These are phyloP conservation scores for Phytophthora aleatoria DNA, from an alignment of 352 stramenopile species.

Conservation along the genomic window DNA sequence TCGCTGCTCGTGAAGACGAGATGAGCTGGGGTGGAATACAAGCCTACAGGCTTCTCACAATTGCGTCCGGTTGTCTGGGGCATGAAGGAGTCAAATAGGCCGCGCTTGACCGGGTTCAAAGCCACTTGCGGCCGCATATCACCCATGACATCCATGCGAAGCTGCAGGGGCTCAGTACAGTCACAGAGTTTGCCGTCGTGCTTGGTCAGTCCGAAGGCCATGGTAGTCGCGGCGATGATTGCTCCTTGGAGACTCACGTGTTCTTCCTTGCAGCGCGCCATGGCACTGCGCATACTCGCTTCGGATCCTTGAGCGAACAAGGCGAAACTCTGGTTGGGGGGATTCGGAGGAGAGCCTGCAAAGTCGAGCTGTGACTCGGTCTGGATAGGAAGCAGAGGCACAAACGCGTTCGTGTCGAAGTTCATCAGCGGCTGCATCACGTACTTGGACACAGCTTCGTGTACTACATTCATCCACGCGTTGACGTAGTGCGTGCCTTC, in stretches of 20 bases:
- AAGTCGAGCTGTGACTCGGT: constrained; percentile 50
- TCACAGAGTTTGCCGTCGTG: constrained; percentile 36
- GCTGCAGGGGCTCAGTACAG: constrained; percentile 31
- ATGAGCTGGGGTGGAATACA: constrained; percentile 51
- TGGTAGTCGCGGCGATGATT: constrained; percentile 43
- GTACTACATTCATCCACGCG: constrained; percentile 48
- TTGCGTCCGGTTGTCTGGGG: constrained; percentile 6
- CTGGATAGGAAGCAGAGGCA: constrained; percentile 46
- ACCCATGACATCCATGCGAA: constrained; percentile 56
- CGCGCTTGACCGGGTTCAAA: constrained; percentile 23
- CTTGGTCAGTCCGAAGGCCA: constrained; percentile 51
- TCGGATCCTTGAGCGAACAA: constrained; percentile 49
- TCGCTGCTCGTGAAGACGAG: constrained; percentile 62
- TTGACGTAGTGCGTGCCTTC: constrained; percentile 64
- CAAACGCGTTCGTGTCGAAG: constrained; percentile 59
- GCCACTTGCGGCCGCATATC: constrained; percentile 45
- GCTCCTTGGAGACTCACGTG: constrained; percentile 50
- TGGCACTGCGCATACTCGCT: constrained; percentile 44
- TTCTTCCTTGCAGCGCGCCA: constrained; percentile 46
- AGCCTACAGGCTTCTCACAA: constrained; percentile 38
- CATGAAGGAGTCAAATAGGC: constrained; percentile 18
- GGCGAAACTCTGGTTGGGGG: constrained; percentile 51
- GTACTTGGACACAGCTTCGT: constrained; percentile 68
- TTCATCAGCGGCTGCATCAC: constrained; percentile 64
- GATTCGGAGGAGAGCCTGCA: constrained; percentile 26